phyloP scores from a whole-genome alignment of 208 protist genomes.

The Leptomonas seymouri region DNA sequence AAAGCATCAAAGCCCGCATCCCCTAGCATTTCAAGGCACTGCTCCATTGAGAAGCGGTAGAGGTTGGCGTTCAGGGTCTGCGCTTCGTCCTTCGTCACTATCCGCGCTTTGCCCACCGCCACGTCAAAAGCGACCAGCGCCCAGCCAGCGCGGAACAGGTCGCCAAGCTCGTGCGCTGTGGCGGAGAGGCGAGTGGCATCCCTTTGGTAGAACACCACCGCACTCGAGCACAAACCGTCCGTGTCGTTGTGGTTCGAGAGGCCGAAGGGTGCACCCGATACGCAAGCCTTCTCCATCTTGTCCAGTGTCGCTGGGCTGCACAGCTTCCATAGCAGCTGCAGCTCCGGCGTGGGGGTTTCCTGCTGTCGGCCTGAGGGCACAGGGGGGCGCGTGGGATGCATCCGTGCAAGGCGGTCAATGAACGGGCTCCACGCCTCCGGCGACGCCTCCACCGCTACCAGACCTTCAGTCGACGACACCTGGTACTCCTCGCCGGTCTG shows the following conservation, averaged over 20 bases:
- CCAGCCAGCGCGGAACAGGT: slow-evolving; percentile 40
- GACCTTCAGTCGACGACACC: slow-evolving; percentile 27
- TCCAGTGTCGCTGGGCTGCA: slow-evolving; percentile 51
- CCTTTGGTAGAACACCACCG: slow-evolving; percentile 61
- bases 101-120: slow-evolving; percentile 42
- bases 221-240: slow-evolving; percentile 52
- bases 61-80: slow-evolving; percentile 43
- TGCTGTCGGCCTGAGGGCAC: not conserved
- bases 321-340: slow-evolving; percentile 65
- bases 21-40: slow-evolving; percentile 68
- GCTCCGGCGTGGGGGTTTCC: slow-evolving; percentile 8
- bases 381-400: slow-evolving; percentile 9
- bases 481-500: slow-evolving; percentile 35
- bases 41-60: slow-evolving; percentile 53
- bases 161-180: slow-evolving; percentile 17
- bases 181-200: slow-evolving; percentile 35
- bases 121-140: slow-evolving; percentile 67
- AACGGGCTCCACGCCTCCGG: slow-evolving; percentile 33
- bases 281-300: slow-evolving; percentile 39
- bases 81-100: slow-evolving; percentile 53
- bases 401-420: slow-evolving; percentile 29
- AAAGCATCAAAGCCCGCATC: slow-evolving; percentile 72
- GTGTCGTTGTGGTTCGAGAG: slow-evolving; percentile 41
- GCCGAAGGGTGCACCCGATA: slow-evolving; percentile 24
- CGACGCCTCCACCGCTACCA: slow-evolving; percentile 41